Percentiles rank a stretch among this genome's conserved stretches.
Evolutionary conservation across 352 stramenopile species (phyloP).

Genomic region (Globisporangium yorkense): DNA sequence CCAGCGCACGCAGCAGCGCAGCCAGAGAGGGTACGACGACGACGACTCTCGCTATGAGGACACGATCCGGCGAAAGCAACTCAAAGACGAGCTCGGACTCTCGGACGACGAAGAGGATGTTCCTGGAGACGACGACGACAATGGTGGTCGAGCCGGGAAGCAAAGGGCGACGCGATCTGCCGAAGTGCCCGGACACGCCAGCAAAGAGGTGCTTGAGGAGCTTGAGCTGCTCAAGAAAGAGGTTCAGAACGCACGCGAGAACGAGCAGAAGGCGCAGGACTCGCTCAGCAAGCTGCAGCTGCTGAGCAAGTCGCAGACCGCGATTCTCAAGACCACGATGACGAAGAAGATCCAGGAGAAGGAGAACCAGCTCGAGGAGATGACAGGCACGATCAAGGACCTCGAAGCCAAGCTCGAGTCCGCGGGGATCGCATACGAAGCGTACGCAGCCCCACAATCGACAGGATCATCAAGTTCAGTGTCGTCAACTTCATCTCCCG

Average conservation of each 20-base stretch:
- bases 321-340: slow-evolving; percentile 81
- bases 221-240: slow-evolving; percentile 60
- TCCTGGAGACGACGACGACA: slow-evolving; percentile 8
- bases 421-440: slow-evolving; percentile 33
- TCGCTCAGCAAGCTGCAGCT: slow-evolving; percentile 79
- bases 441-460: slow-evolving; percentile 17
- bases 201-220: slow-evolving; percentile 21
- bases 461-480: slow-evolving; percentile 3
- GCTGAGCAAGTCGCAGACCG: slow-evolving; percentile 79
- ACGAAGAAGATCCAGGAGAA: slow-evolving; percentile 77
- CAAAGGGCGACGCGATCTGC: slow-evolving; percentile 3
- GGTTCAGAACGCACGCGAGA: slow-evolving; percentile 46
- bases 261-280: slow-evolving; percentile 69
- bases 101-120: slow-evolving; percentile 48
- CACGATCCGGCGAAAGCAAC: slow-evolving; percentile 45
- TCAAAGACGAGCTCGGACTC: slow-evolving; percentile 77
- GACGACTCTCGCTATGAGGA: slow-evolving; percentile 37
- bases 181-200: slow-evolving; percentile 5
- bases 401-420: slow-evolving; percentile 56
- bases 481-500: slow-evolving; percentile 9
- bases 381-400: slow-evolving; percentile 49
- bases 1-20: slow-evolving; percentile 40
- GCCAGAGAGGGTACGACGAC: slow-evolving; percentile 30
- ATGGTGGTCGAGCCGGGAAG: background rate
- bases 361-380: slow-evolving; percentile 55